Percentiles rank a stretch among this genome's conserved stretches.
These are phyloP conservation scores for Evernia prunastri DNA, from an alignment of 495 filamentous ascomycete genomes.

Conservation along the genomic window DNA sequence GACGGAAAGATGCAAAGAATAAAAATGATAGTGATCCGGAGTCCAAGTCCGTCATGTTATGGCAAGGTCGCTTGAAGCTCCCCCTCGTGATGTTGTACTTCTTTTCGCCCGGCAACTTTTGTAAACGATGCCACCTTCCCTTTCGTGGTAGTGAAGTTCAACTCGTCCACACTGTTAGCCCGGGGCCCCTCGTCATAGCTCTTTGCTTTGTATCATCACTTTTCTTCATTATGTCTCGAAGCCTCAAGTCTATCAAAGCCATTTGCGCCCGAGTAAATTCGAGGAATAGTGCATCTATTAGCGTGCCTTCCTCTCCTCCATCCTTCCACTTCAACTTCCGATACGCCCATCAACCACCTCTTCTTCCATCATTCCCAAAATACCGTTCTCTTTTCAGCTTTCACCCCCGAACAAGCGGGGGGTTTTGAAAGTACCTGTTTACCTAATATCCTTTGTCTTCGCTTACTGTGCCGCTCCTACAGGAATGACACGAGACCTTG, in stretches of 20 bases:
- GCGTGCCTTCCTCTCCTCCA: conserved; percentile 1
- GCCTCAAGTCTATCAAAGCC: not conserved
- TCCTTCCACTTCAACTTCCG: not conserved
- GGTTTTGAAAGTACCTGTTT: not conserved
- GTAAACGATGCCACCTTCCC: conserved; percentile 4
- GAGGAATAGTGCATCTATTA: conserved; percentile 6
- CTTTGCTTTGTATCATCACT: not conserved
- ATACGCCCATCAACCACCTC: not conserved
- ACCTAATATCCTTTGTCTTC: not conserved
- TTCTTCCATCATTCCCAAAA: not conserved
- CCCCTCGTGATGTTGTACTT: conserved; percentile 1
- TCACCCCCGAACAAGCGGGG: not conserved
- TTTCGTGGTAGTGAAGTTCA: not conserved
- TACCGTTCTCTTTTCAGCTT: not conserved
- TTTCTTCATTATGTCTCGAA: not conserved
- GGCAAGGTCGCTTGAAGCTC: not conserved
- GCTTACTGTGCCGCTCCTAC: not conserved
- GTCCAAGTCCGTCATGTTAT: not conserved
- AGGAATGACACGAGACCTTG: not conserved
- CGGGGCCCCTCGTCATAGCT: not conserved
- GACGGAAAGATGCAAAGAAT: not conserved
- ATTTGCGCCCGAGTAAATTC: conserved; percentile 2
- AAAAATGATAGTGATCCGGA: not conserved
- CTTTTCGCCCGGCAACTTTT: not conserved
- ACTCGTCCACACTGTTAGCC: not conserved